Evolutionary conservation across 1,139 yeast species (phyloP).

Genomic region (Yamadazyma taylorii): DNA sequence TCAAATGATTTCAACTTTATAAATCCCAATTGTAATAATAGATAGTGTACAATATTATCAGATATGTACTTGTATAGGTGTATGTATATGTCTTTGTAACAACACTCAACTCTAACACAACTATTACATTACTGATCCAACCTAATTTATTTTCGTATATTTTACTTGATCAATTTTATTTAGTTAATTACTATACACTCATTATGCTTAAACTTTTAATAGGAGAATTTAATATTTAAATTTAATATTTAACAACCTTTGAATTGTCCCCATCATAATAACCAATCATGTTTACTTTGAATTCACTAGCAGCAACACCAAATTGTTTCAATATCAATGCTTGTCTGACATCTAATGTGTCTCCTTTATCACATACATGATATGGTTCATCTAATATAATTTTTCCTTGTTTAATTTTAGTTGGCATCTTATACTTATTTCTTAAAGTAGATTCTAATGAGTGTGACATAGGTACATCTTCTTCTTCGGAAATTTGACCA

Average conservation of each 20-base stretch:
- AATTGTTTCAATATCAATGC: conserved; percentile 90
- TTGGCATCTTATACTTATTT: conserved; percentile 86
- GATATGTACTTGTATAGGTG: not conserved
- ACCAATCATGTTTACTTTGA: conserved; percentile 77
- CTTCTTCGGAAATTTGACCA: conserved; percentile 85
- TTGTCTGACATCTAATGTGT: conserved; percentile 82
- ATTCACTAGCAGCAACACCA: conserved; percentile 92
- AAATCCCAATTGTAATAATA: conserved; percentile 1
- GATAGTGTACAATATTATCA: conserved; percentile 9
- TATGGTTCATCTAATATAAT: conserved; percentile 74
- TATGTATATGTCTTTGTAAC: no score
- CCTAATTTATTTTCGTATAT: not conserved
- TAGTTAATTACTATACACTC: conserved; percentile 5
- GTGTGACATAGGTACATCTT: conserved; percentile 95
- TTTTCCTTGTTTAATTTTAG: conserved; percentile 87
- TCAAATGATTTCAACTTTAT: no score
- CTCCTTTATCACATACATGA: conserved; percentile 78
- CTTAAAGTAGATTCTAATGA: conserved; percentile 91
- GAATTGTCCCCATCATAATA: conserved; percentile 63
- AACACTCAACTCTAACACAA: no score
- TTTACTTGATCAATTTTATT: not conserved
- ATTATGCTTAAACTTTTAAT: conserved; percentile 2
- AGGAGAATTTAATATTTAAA: no score
- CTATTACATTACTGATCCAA: no score
- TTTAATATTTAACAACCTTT: conserved; percentile 28